phyloP scores from a whole-genome alignment of 441 rosid species.

The Erodium moschatum region DNA sequence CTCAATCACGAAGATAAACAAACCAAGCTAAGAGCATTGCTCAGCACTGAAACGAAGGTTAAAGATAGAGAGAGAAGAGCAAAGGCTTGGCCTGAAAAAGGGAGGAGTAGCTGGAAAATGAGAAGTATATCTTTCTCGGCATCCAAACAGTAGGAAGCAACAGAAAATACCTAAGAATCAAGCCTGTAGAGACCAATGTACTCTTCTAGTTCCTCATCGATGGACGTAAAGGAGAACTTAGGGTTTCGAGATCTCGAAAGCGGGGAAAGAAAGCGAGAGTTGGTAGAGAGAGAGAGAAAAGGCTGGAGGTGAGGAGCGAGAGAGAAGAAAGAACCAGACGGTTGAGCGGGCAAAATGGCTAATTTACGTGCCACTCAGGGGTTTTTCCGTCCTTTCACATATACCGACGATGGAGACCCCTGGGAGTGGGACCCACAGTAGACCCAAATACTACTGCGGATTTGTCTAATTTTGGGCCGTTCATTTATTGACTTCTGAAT shows the following conservation, averaged over 20 bases:
- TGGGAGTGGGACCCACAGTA: not conserved
- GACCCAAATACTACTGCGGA: not conserved
- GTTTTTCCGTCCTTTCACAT: not conserved
- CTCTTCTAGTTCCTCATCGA: not conserved
- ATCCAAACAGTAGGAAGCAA: conserved; percentile 11
- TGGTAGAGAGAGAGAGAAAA: conserved; percentile 10
- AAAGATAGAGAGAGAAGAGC: no score
- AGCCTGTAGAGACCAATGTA: not conserved
- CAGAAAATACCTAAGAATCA: not conserved
- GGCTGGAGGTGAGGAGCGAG: not conserved
- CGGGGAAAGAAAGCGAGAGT: conserved; percentile 3
- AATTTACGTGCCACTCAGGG: not conserved
- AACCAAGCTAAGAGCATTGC: not conserved
- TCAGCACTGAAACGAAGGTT: not conserved
- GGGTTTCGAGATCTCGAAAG: conserved; percentile 18
- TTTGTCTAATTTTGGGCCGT: conserved; percentile 6
- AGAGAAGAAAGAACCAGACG: not conserved
- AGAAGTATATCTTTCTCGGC: not conserved
- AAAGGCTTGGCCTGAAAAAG: no score
- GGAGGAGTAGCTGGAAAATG: not conserved
- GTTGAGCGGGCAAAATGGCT: conserved; percentile 5
- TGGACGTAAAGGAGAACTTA: not conserved
- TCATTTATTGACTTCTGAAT: conserved; percentile 3
- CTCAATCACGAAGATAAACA: not conserved
- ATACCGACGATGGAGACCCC: not conserved